Evolutionary conservation across 2,329 filamentous ascomycete genomes (phyloP), one percentile per base, ranked within the genome.

Genomic region (Fusarium robinianum): DNA sequence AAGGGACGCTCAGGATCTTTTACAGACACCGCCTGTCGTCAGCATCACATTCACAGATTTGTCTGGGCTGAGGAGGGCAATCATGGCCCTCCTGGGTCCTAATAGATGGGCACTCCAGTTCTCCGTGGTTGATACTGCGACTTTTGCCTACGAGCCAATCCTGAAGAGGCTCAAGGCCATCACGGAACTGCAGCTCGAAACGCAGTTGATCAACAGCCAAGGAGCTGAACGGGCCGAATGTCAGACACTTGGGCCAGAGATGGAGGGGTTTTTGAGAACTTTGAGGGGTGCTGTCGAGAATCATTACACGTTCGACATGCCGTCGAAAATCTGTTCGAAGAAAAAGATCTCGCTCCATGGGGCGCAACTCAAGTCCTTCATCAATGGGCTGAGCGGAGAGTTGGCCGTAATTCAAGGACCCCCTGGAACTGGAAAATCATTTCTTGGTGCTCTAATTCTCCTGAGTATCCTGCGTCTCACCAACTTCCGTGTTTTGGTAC

Each of bases 351-450:
- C 11, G 0, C 30, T 67, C 1, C 17, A 46, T 4, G 57, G 49
- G 5, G 65, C 83, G 0, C 85, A 90, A 53, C 66, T 74, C 0
- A 54, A 69, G 1, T 83, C 84, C 2, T 60, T 90, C 1, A 48
- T 80, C 3, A 63, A 73, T 11, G 79, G 80, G 0, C 55, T 90
- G 0, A 67, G 62, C 0, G 75, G 75, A 6, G 64, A 67, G 1
- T 63, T 89, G 0, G 81, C 79, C 33, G 62, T 84, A 0, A 85
- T 90, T 2, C 85, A 89, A 68, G 87, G 87, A 0, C 87, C 87
- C 2, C 87, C 87, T 53, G 85, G 84, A 0, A 90, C 85, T 0
- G 87, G 87, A 1, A 91, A 91, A 53, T 88, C 85, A 0, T 88
- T 88, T 49, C 77, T 88, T 3, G 87, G 87, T 0, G 81, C 85